A percentile compares a stretch with the other conserved stretches of the same genome.
Conservation (phyloP, 2,329 filamentous ascomycete genomes). For the Helicocarpus griseus region DNA sequence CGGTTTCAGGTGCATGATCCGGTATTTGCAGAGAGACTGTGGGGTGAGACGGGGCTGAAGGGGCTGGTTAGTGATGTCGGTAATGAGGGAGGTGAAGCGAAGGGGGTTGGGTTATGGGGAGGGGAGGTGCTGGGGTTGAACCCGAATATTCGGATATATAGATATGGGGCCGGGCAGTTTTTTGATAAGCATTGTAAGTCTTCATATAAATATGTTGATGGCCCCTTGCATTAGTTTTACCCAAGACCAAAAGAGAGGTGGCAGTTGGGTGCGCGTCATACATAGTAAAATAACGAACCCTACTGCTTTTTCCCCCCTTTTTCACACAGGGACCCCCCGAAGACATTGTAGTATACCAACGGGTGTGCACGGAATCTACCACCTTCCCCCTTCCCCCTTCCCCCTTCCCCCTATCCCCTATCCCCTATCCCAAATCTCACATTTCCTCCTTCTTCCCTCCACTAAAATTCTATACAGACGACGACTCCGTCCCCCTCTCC, state of each 20-base stretch:
- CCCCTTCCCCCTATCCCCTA: conserved; percentile 65
- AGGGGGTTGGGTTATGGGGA: conserved; percentile 51
- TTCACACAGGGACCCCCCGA: no score
- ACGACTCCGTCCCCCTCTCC: conserved; percentile 68
- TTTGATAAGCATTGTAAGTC: conserved; percentile 83
- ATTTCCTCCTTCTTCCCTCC: conserved; percentile 29
- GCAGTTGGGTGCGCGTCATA: no score
- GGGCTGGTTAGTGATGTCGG: conserved; percentile 38
- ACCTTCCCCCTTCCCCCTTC: neutral
- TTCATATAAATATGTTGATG: neutral
- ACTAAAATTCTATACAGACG: conserved; percentile 48
- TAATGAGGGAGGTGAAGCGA: neutral
- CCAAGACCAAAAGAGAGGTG: neutral
- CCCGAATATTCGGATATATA: conserved; percentile 80
- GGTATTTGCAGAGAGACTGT: conserved; percentile 63
- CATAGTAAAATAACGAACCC: no score
- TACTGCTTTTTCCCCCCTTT: no score
- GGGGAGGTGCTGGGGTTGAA: conserved; percentile 76
- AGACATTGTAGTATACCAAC: no score
- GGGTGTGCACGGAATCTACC: no score
- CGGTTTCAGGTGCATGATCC: conserved; percentile 74
- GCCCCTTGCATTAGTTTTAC: neutral
- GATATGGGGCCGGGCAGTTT: conserved; percentile 77
- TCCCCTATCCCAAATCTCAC: conserved; percentile 55
- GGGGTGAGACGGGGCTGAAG: conserved; percentile 65